Base-by-base conservation (phyloP, 2,329 filamentous ascomycete genomes). In the Scolecobasidium constrictum region DNA sequence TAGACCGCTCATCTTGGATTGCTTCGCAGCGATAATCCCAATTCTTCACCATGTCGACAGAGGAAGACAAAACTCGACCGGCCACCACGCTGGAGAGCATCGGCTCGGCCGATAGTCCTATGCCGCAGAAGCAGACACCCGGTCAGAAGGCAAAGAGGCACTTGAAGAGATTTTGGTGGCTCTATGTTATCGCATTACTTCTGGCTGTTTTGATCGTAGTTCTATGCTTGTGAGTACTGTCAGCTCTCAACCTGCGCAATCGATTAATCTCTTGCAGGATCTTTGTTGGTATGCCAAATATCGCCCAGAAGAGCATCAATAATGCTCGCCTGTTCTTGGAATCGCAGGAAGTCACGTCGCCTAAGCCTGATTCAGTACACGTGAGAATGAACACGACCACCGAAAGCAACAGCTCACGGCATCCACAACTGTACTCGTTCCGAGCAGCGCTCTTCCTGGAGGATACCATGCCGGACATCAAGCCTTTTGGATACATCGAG, bases 271-370 rank as follows among this genome's bases (percentile, higher is more conserved):
- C 3, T 34, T 45, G 72, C 31, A 64, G 78, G 37, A 41, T 42
- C 15, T 79, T 69, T 51, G 75, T 78, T 40, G 75, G 57, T 3
- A 74, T 78, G 51, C 75, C 75, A 15, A 66, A 69, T 21, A 75
- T 73, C 45, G 74, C 74, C 23, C 75, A 78, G 50, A 46, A 56
- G 33, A 67, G 68, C 40, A 66, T 79, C 50, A 66, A 75, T 50
- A 57, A 65, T 22, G 69, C 75, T 1, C 66, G 60, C 3, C 57
- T 79, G 19, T 58, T 65, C 21, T 63, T 78, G 47, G 68, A 61
- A 1, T 56, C 60, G n/a, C 64, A 77, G 53, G 51, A 65, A 31
- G 69, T 78, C 47, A 65, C 62, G 13, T 55, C 72, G 12, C 73
- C 76, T 5, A 59, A 62, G 1, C 56, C 71, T 1, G 56, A 72